These are phyloP conservation scores for Penicillium psychrosexuale DNA, from an alignment of 2,329 filamentous ascomycete genomes.

Conservation along the genomic window DNA sequence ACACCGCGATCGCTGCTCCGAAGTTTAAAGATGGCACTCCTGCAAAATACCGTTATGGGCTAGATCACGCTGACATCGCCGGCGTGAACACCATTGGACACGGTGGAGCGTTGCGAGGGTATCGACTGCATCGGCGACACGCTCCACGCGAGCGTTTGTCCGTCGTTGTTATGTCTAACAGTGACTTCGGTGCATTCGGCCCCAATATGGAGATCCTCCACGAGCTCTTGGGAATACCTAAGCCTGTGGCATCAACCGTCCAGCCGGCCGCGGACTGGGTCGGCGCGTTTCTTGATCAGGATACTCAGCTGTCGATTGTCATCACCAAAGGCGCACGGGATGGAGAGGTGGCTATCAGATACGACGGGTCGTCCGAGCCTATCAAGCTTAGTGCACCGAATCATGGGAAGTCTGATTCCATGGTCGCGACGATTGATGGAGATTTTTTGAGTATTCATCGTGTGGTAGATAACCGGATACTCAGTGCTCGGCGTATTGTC, in stretches of 20 bases:
- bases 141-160: conserved; percentile 36
- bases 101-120: conserved; percentile 45
- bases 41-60: conserved; percentile 41
- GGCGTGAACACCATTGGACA: conserved; percentile 36
- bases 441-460: conserved; percentile 30
- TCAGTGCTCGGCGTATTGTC: conserved; percentile 24
- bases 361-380: conserved; percentile 24
- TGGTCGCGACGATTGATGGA: conserved; percentile 31
- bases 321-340: conserved; percentile 24
- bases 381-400: conserved; percentile 18
- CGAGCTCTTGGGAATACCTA: conserved; percentile 26
- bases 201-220: conserved; percentile 34
- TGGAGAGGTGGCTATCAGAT: conserved; percentile 32
- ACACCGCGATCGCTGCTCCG: conserved; percentile 25
- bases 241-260: neutral
- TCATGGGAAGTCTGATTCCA: conserved; percentile 18
- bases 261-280: conserved; percentile 27
- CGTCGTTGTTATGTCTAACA: conserved; percentile 44
- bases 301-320: conserved; percentile 34
- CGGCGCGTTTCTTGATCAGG: conserved; percentile 41
- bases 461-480: conserved; percentile 28
- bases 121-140: conserved; percentile 38
- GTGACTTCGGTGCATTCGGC: conserved; percentile 31
- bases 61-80: conserved; percentile 27
- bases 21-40: conserved; percentile 35